These are phyloP conservation scores for Tylopilus rubrobrunneus DNA, from an alignment of 768 basidiomycete genomes.

Conservation along the genomic window DNA sequence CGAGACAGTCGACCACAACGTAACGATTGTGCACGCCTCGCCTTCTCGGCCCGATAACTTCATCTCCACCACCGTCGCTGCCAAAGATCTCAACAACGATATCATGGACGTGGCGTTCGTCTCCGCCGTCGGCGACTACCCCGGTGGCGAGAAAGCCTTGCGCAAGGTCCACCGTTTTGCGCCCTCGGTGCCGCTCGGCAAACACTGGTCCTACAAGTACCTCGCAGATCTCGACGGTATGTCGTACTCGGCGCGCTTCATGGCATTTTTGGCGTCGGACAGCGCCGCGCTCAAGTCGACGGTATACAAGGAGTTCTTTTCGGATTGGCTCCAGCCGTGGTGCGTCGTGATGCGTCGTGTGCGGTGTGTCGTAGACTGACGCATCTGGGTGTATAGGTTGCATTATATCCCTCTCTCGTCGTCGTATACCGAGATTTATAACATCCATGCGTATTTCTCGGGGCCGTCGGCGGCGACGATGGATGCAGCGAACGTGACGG, in stretches of 20 bases:
- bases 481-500: slow-evolving; percentile 48
- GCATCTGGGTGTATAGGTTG: no score
- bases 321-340: slow-evolving; percentile 93
- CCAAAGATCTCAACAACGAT: slow-evolving; percentile 62
- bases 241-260: slow-evolving; percentile 90
- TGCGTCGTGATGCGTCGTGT: no score
- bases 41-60: slow-evolving; percentile 56
- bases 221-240: slow-evolving; percentile 91
- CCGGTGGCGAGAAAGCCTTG: slow-evolving; percentile 68
- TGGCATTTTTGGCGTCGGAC: slow-evolving; percentile 81
- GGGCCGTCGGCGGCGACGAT: slow-evolving; percentile 67
- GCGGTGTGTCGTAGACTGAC: no score
- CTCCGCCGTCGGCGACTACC: slow-evolving; percentile 71
- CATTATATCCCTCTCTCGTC: slow-evolving; percentile 93
- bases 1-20: slow-evolving; percentile 41
- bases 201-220: slow-evolving; percentile 93
- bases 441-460: slow-evolving; percentile 90
- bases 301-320: slow-evolving; percentile 88
- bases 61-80: slow-evolving; percentile 57
- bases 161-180: slow-evolving; percentile 63
- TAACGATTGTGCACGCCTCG: slow-evolving; percentile 66
- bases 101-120: slow-evolving; percentile 90
- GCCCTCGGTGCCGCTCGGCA: slow-evolving; percentile 74
- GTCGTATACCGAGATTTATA: slow-evolving; percentile 88
- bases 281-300: slow-evolving; percentile 89